phyloP scores from a whole-genome alignment of 257 asterid genomes.

The Fraxinus americana region DNA sequence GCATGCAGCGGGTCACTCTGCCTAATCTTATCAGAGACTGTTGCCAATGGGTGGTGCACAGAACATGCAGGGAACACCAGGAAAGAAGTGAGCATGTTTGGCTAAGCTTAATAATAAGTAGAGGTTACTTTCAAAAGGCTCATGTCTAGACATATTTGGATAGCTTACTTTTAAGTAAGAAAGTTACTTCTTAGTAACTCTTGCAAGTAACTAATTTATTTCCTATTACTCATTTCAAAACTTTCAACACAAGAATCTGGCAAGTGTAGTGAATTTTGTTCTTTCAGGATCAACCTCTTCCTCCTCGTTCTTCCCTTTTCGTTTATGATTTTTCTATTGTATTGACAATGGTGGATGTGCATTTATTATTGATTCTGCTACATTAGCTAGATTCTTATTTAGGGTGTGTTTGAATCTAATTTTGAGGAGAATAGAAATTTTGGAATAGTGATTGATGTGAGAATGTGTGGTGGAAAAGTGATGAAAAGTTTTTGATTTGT shows the following conservation, averaged over 20 bases:
- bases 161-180: not conserved
- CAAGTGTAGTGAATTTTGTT: not conserved
- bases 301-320: conserved; percentile 1
- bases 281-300: not conserved
- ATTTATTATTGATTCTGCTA: conserved; percentile 6
- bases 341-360: not conserved
- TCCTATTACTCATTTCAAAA: not conserved
- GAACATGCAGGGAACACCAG: not conserved
- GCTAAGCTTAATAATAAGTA: not conserved
- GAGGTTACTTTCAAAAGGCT: not conserved
- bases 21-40: not conserved
- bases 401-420: no score
- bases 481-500: no score
- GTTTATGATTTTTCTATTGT: not conserved
- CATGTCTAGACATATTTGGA: not conserved
- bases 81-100: not conserved
- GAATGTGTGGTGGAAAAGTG: no score
- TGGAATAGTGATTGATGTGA: no score
- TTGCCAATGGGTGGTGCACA: not conserved
- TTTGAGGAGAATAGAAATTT: no score
- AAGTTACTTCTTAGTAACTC: not conserved
- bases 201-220: not conserved
- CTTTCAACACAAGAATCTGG: conserved; percentile 11
- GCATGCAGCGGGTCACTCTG: not conserved
- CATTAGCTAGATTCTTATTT: conserved; percentile 10